Conservation (phyloP, 2,329 filamentous ascomycete species). For the Acarospora socialis region DNA sequence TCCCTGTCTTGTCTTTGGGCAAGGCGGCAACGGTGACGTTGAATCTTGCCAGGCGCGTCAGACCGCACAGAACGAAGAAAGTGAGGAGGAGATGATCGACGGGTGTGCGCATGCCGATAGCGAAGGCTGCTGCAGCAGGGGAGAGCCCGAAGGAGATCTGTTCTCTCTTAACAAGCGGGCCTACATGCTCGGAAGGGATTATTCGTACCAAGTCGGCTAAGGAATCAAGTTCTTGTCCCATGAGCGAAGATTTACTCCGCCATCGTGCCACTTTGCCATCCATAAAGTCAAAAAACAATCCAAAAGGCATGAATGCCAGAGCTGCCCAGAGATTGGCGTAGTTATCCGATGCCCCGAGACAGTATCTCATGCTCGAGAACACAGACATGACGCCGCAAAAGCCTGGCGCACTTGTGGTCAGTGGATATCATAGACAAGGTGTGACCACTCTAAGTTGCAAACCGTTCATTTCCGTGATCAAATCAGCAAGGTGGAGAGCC, state of each 20-base stretch:
- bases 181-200: not conserved
- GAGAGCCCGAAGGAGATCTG: slow-evolving; percentile 93
- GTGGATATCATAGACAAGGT: slow-evolving; percentile 1
- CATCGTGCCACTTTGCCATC: slow-evolving; percentile 93
- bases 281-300: slow-evolving; percentile 95
- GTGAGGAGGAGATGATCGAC: slow-evolving; percentile 67
- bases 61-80: slow-evolving; percentile 87
- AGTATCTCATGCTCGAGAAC: slow-evolving; percentile 89
- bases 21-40: slow-evolving; percentile 86
- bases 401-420: slow-evolving; percentile 21
- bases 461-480: slow-evolving; percentile 37
- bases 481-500: slow-evolving; percentile 35
- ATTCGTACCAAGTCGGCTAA: slow-evolving; percentile 73
- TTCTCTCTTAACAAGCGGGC: not conserved
- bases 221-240: slow-evolving; percentile 96
- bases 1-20: slow-evolving; percentile 82
- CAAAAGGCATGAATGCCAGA: slow-evolving; percentile 76
- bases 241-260: slow-evolving; percentile 91
- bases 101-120: slow-evolving; percentile 71
- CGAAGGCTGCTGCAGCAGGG: slow-evolving; percentile 75
- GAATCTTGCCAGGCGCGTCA: slow-evolving; percentile 88
- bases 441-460: slow-evolving; percentile 11
- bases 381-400: slow-evolving; percentile 69
- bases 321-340: slow-evolving; percentile 63
- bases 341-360: slow-evolving; percentile 54